A percentile compares a stretch with the other conserved stretches of the same genome.
Evolutionary conservation across 1,284 basidiomycete genomes (phyloP).

Genomic region (Athelia sp.): DNA sequence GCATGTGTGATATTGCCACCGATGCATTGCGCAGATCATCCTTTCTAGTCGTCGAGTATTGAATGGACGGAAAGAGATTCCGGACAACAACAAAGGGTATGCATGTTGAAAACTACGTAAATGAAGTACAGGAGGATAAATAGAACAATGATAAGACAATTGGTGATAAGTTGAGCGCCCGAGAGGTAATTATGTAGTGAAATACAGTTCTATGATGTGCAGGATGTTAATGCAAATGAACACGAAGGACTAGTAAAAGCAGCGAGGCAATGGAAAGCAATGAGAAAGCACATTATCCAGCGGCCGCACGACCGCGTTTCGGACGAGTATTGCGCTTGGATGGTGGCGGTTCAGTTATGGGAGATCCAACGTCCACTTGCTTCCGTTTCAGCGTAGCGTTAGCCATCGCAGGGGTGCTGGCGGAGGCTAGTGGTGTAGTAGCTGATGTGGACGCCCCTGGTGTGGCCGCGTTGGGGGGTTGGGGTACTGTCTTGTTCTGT

Average conservation of each 20-base stretch:
- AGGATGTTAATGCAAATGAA: slow-evolving; percentile 3
- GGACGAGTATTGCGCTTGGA: slow-evolving; percentile 42
- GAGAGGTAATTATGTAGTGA: background rate
- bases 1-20: background rate
- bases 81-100: background rate
- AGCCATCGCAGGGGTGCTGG: slow-evolving; percentile 46
- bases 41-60: too few relatives aligned
- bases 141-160: background rate
- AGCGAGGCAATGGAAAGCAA: slow-evolving; percentile 16
- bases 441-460: slow-evolving; percentile 29
- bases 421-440: slow-evolving; percentile 24
- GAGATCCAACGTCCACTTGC: slow-evolving; percentile 45
- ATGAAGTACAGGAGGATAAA: background rate
- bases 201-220: slow-evolving; percentile 3
- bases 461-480: slow-evolving; percentile 33
- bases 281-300: slow-evolving; percentile 23
- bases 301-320: slow-evolving; percentile 40
- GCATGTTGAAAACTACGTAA: background rate
- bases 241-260: slow-evolving; percentile 18
- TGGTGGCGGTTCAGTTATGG: slow-evolving; percentile 44
- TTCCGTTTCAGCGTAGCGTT: slow-evolving; percentile 62
- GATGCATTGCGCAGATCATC: too few relatives aligned
- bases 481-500: slow-evolving; percentile 48
- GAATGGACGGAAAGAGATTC: too few relatives aligned
- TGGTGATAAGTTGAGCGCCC: background rate